These are phyloP conservation scores for Alternaria sp. DNA, from an alignment of 2,329 filamentous ascomycete species.

Conservation along the genomic window DNA sequence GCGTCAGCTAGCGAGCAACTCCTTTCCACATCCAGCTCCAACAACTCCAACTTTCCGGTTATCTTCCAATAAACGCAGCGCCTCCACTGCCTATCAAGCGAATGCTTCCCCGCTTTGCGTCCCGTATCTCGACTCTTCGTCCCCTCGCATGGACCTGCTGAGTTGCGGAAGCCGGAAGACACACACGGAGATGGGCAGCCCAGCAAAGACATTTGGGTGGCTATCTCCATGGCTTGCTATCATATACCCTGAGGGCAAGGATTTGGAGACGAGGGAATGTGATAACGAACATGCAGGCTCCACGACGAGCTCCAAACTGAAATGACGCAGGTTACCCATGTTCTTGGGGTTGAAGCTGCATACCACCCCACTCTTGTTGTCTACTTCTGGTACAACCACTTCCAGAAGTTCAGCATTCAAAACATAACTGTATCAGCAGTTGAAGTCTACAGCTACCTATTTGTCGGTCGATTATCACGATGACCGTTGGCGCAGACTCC, in stretches of 20 bases:
- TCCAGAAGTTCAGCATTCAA: not conserved
- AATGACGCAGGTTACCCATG: not conserved
- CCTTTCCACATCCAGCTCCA: not conserved
- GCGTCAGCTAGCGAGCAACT: not conserved
- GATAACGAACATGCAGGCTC: not conserved
- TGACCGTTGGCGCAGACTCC: slow-evolving; percentile 2
- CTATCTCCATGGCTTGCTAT: not conserved
- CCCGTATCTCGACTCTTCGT: not conserved
- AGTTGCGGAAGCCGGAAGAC: not conserved
- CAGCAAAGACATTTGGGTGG: not conserved
- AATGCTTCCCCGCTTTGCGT: not conserved
- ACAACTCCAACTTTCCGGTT: not conserved
- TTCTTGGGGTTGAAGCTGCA: not conserved
- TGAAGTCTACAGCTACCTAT: not conserved
- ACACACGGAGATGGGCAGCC: not conserved
- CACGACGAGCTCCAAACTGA: not conserved
- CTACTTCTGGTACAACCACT: not conserved
- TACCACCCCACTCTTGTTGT: slow-evolving; percentile 7
- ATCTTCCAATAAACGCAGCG: not conserved
- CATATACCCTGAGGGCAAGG: not conserved
- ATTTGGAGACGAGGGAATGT: not conserved
- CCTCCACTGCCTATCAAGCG: not conserved
- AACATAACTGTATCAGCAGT: not conserved
- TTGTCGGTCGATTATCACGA: not conserved
- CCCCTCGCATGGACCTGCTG: slow-evolving; percentile 3